Base-by-base conservation (phyloP, 2,329 filamentous ascomycete genomes). In the Hypoxylon sp. region DNA sequence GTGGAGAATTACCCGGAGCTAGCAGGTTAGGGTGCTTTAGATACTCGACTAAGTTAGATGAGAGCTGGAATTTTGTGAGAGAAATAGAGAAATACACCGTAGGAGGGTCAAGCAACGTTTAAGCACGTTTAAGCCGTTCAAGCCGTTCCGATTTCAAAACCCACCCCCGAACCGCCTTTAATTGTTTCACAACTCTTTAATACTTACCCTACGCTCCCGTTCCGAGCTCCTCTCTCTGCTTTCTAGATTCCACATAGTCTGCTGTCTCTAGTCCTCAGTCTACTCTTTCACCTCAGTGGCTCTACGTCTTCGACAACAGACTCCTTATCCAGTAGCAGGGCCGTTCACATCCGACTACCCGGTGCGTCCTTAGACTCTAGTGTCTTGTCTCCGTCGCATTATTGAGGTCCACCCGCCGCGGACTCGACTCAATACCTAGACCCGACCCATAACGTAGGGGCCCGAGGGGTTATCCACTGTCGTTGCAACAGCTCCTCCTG, bases 381-480 rank as follows among this genome's bases (percentile, higher is more conserved):
- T 61, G 59, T 63, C 65, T 63, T 57, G 58, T 68, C 54, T 38
- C 53, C 45, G 61, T 65, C 62, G 51, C 61, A 65, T 65, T 66
- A 64, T 61, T 53, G 63, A 66, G 59, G 61, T 55, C 62, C 65
- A 68, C 65, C 30, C 30, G 30, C 44, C n/a, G 36, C 33, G 50
- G 50, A 61, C 45, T 54, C 58, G 49, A 58, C 57, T 68, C 58
- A 60, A 61, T 61, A n/a, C n/a, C n/a, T n/a, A 62, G 55, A 63
- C 42, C 40, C 51, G 55, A 55, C 59, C 65, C 59, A 66, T 65
- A 60, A n/a, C 58, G 52, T 52, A 56, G 61, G 56, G 65, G 51
- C 55, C 62, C 45, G 48, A 58, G 55, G 59, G 65, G 61, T 67
- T 64, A 69, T 65, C 67, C 67, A 69, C 67, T 51, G 67, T 16